Conservation (phyloP, 1,139 yeast genomes). For the Pneumocystis sp. region DNA sequence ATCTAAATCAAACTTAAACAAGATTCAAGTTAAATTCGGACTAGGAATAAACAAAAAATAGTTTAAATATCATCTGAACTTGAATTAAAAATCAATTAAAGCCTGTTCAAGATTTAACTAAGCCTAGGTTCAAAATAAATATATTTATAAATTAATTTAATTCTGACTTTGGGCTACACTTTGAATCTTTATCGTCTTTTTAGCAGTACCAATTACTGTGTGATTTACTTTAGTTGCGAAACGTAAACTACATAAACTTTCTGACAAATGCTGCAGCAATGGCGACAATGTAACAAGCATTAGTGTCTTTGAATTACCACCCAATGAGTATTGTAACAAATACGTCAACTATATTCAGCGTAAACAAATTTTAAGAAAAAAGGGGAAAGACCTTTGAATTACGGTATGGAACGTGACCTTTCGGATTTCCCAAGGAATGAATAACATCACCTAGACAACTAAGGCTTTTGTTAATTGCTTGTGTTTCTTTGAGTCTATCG, state of each 20-base stretch:
- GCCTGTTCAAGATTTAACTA: neutral
- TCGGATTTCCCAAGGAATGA: slow-evolving; percentile 40
- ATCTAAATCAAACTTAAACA: neutral
- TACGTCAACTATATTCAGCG: slow-evolving; percentile 45
- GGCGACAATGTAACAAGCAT: slow-evolving; percentile 92
- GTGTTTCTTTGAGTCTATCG: slow-evolving; percentile 72
- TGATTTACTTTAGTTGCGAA: slow-evolving; percentile 60
- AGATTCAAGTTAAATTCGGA: no score
- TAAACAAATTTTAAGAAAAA: neutral
- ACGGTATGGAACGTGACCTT: slow-evolving; percentile 39
- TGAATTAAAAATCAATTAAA: neutral
- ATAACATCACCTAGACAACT: slow-evolving; percentile 88
- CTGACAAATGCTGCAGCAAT: slow-evolving; percentile 43
- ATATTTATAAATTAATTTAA: neutral
- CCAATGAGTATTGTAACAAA: slow-evolving; percentile 65
- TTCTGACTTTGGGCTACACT: neutral
- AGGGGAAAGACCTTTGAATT: slow-evolving; percentile 29
- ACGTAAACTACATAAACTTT: slow-evolving; percentile 68
- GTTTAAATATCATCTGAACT: neutral
- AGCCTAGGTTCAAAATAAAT: neutral
- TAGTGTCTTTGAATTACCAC: slow-evolving; percentile 75
- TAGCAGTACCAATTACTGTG: slow-evolving; percentile 21
- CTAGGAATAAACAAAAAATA: neutral
- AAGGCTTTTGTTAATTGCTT: slow-evolving; percentile 73
- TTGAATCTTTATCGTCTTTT: slow-evolving; percentile 2